Base-by-base conservation (phyloP, 768 basidiomycete species). In the Tremella mesenterica region DNA sequence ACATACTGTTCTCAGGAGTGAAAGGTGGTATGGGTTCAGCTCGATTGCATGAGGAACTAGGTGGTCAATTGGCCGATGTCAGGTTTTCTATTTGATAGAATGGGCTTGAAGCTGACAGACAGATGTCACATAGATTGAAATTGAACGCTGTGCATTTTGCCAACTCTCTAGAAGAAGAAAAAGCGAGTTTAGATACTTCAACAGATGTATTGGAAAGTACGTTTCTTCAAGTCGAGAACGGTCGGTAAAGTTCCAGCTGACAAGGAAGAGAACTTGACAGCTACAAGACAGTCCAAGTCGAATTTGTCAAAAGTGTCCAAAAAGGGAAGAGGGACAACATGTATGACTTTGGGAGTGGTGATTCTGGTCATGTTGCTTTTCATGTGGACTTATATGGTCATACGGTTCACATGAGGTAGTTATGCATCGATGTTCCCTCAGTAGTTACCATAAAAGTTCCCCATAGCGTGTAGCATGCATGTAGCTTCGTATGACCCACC, bases 111-210 rank as follows among this genome's bases (percentile, higher is more conserved):
- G 58, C 58, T 58, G 43, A 56, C 16, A 20, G 0, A 5, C 72
- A 81, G 52, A 96, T 97, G 92, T 88, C 89, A 0, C 77, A 82
- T 9, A 88, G 90, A 67, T 81, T 97, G 46, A 87, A 86, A 63
- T 78, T 81, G 21, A 93, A 93, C 60, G 84, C 89, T 0, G 69
- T 84, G 0, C 82, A 88, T 62, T 92, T 96, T 68, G 80, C 85
- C 4, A 77, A 78, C 3, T 77, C 82, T 10, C 76, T 97, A 1
- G 82, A 76, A 36, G 83, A 83, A 51, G 92, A 96, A 71, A 81
- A 85, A 61, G 76, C 77, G 0, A 78, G 90, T 7, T 70, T 95
- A 1, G 80, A 81, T 27, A 76, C 77, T 9, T 81, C 87, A 12
- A 79, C 83, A 57, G 77, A 79, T 61, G 86, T 87, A 71, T 64